These are phyloP conservation scores for Oxyria digyna DNA, from an alignment of 148 eudicot species.

Conservation along the genomic window DNA sequence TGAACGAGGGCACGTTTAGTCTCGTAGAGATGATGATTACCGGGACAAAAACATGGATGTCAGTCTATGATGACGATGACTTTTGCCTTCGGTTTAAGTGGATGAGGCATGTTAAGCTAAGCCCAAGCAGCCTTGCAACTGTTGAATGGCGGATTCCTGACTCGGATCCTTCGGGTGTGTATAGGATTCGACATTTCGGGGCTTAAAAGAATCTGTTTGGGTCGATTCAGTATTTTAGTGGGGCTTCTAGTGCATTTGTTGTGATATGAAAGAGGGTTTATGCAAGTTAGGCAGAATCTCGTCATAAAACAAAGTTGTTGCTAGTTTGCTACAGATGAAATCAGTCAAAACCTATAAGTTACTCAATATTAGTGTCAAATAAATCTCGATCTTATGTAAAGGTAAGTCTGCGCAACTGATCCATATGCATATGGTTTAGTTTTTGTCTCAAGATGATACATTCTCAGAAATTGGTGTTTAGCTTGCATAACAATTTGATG, in stretches of 20 bases:
- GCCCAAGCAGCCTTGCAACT: slow-evolving; percentile 58
- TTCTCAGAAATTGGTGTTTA: too few relatives aligned
- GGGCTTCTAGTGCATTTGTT: slow-evolving; percentile 78
- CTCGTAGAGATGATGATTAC: slow-evolving; percentile 54
- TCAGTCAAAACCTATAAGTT: too few relatives aligned
- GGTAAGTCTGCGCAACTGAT: too few relatives aligned
- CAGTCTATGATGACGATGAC: slow-evolving; percentile 84
- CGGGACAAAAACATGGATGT: slow-evolving; percentile 54
- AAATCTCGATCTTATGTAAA: too few relatives aligned
- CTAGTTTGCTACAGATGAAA: too few relatives aligned
- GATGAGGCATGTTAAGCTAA: slow-evolving; percentile 60
- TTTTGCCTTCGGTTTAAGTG: slow-evolving; percentile 72
- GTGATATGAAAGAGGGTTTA: slow-evolving; percentile 26
- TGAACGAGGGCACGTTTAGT: slow-evolving; percentile 88
- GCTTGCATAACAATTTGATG: too few relatives aligned
- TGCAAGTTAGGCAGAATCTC: too few relatives aligned
- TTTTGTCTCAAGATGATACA: too few relatives aligned
- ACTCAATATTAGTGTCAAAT: too few relatives aligned
- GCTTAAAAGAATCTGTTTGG: slow-evolving; percentile 64
- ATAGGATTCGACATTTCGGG: slow-evolving; percentile 81
- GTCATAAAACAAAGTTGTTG: too few relatives aligned
- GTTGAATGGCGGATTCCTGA: slow-evolving; percentile 79
- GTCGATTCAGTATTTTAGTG: slow-evolving; percentile 54
- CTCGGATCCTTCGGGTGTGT: slow-evolving; percentile 47
- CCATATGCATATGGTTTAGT: too few relatives aligned